These are phyloP conservation scores for Penicillium brasilianum DNA, from an alignment of 2,329 filamentous ascomycete genomes.

Conservation along the genomic window DNA sequence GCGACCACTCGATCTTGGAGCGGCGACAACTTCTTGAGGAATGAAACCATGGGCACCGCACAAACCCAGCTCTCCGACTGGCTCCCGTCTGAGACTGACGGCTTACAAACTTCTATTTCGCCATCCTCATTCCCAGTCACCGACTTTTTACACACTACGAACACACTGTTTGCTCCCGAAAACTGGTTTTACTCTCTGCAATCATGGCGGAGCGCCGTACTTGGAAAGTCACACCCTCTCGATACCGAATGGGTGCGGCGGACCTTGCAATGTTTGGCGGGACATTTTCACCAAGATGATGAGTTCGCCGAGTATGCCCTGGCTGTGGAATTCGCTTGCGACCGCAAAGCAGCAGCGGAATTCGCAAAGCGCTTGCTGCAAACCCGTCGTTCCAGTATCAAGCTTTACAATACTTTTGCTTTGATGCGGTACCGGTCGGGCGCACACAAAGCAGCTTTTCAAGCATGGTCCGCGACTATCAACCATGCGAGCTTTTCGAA, in stretches of 20 bases:
- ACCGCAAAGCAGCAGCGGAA: slow-evolving; percentile 65
- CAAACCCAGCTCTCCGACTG: slow-evolving; percentile 33
- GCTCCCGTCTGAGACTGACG: slow-evolving; percentile 25
- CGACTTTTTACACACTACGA: slow-evolving; percentile 50
- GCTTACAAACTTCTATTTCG: slow-evolving; percentile 18
- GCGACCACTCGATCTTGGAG: slow-evolving; percentile 45
- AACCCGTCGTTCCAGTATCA: slow-evolving; percentile 64
- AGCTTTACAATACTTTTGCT: slow-evolving; percentile 80
- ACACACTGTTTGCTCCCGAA: slow-evolving; percentile 59
- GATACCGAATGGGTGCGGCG: slow-evolving; percentile 57
- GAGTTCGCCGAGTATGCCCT: slow-evolving; percentile 71
- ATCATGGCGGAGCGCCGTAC: slow-evolving; percentile 36
- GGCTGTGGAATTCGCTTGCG: slow-evolving; percentile 66
- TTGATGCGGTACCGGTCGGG: slow-evolving; percentile 68
- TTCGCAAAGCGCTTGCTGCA: slow-evolving; percentile 76
- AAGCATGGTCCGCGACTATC: slow-evolving; percentile 72
- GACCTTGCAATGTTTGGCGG: slow-evolving; percentile 63
- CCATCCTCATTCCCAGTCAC: slow-evolving; percentile 44
- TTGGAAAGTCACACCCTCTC: slow-evolving; percentile 40
- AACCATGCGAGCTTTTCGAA: slow-evolving; percentile 56
- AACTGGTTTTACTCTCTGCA: slow-evolving; percentile 56
- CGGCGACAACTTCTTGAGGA: slow-evolving; percentile 61
- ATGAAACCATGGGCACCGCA: slow-evolving; percentile 42
- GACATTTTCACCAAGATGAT: slow-evolving; percentile 50
- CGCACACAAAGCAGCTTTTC: slow-evolving; percentile 63